Base-by-base conservation (phyloP, 2,329 filamentous ascomycete genomes). In the Hymenoscyphus occultus region DNA sequence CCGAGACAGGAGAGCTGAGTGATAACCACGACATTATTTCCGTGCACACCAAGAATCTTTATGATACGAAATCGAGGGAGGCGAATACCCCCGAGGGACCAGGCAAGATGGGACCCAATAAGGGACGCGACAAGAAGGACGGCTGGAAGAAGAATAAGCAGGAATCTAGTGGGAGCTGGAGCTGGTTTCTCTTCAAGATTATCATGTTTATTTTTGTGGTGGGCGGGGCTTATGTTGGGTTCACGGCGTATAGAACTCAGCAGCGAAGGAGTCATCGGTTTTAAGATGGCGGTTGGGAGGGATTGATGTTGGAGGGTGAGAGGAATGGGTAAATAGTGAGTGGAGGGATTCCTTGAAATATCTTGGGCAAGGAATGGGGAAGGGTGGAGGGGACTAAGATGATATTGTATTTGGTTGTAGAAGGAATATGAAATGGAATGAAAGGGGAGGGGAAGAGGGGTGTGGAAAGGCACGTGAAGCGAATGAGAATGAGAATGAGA, bases 21-120 rank as follows among this genome's bases (percentile, higher is more conserved):
- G 95, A 99, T 80, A 97, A 97, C 83, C 94, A 97, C 83, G 95
- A 99, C 80, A 96, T 99, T 78, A 87, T 98, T 76, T 90, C 87
- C 60, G 85, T 99, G 73, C 83, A 88, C 69, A 89, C 94, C 64
- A 90, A 90, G 82, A 99, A 97, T 78, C 82, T 99, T 68, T 98
- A 98, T 81, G 88, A 85, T 72, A 86, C 84, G 42, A 79, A 81
- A 61, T 74, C 76, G 61, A 77, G 68, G 62, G 72, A 73, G 60
- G 96, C 68, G 83, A 91, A 77, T 97, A 96, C 84, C 39, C 70
- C 56, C 62, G 62, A 62, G 39, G 58, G 16, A 19, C 16, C 51
- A 3, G 61, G 60, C 28, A 58, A 61, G 62, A 61, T 61, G 56
- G 45, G 45, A 28, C 45, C 45, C 19, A n/a, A n/a, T 0, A 32